Percentiles rank a stretch among this genome's conserved stretches.
These are phyloP conservation scores for Paspalum vaginatum DNA, from an alignment of 176 grass and related monocot species.

Conservation along the genomic window DNA sequence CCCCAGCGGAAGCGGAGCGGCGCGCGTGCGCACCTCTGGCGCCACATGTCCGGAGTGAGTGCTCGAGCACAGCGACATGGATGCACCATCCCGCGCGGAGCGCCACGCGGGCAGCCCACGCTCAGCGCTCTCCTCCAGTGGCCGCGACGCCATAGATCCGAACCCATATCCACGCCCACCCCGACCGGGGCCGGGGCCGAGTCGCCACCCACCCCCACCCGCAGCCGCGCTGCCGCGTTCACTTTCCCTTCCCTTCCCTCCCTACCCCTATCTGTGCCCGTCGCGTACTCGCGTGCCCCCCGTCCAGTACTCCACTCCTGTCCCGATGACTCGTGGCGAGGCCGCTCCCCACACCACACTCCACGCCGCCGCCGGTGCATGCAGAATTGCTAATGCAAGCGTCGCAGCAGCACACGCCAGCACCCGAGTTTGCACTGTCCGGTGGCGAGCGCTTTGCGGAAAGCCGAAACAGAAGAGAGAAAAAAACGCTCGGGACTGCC, in stretches of 20 bases:
- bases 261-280: neutral
- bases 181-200: neutral
- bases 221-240: constrained; percentile 21
- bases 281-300: neutral
- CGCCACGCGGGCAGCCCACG: neutral
- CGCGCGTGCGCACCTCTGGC: neutral
- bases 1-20: neutral
- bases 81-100: too few relatives aligned
- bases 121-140: neutral
- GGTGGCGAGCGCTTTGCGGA: constrained; percentile 5
- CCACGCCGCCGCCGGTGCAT: neutral
- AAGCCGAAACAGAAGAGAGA: neutral
- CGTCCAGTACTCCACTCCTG: neutral
- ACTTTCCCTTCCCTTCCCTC: neutral
- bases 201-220: constrained; percentile 10
- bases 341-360: neutral
- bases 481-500: neutral
- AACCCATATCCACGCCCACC: neutral
- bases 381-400: neutral
- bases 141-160: neutral
- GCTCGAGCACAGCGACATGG: neutral
- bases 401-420: too few relatives aligned
- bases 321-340: too few relatives aligned
- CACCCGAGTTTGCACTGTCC: too few relatives aligned
- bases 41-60: neutral